Conservation (phyloP, 1,284 basidiomycete species). For the Tilletia indica region DNA sequence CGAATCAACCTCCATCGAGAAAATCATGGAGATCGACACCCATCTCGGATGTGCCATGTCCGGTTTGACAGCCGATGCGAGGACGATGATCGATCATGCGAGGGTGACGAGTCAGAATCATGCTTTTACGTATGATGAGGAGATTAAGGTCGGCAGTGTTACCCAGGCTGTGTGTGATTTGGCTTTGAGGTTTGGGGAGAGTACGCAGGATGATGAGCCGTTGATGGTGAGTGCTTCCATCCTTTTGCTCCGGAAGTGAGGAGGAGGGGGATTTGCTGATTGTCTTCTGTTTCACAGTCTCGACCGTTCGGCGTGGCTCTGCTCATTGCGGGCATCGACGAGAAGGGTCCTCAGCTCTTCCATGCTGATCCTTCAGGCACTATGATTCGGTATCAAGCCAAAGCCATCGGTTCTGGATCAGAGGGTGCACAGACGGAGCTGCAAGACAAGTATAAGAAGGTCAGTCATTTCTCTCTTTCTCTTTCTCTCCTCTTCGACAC, state of each 20-base stretch:
- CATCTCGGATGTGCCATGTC: constrained; percentile 99
- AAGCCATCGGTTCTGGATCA: constrained; percentile 96
- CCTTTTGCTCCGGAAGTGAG: background rate
- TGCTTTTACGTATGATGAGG: constrained; percentile 93
- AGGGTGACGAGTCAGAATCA: constrained; percentile 92
- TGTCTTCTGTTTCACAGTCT: constrained; percentile 62
- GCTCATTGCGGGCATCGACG: constrained; percentile 93
- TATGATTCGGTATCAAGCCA: constrained; percentile 93
- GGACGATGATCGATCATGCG: constrained; percentile 99
- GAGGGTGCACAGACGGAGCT: constrained; percentile 96
- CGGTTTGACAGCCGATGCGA: constrained; percentile 92
- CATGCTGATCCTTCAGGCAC: constrained; percentile 99
- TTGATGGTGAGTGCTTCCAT: constrained; percentile 69
- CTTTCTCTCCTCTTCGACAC: constrained; percentile 1
- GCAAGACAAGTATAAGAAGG: constrained; percentile 96
- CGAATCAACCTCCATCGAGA: constrained; percentile 93
- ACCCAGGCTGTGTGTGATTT: constrained; percentile 98
- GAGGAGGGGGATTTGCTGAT: background rate
- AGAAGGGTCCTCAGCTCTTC: constrained; percentile 83
- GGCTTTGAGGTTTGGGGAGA: constrained; percentile 95
- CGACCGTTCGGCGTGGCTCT: constrained; percentile 97
- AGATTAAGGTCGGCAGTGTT: constrained; percentile 76
- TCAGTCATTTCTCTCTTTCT: constrained; percentile 55
- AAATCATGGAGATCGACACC: constrained; percentile 98
- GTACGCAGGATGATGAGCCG: constrained; percentile 89